Percentiles rank a stretch among this genome's conserved stretches.
phyloP scores from a whole-genome alignment of 495 filamentous ascomycete species.

The Hypomontagnella submonticulosa region DNA sequence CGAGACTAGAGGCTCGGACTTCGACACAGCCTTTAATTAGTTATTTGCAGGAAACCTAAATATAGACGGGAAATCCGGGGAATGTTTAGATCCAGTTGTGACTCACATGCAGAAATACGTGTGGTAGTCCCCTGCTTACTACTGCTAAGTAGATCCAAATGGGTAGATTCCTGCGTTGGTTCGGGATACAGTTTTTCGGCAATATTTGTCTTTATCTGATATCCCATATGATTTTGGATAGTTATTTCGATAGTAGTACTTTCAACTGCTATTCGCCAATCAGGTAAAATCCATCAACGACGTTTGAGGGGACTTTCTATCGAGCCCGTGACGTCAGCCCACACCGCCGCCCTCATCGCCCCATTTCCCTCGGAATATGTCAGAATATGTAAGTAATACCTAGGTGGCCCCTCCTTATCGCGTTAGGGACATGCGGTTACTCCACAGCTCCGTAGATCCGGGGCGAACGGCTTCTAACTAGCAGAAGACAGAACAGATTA shows the following conservation, averaged over 20 bases:
- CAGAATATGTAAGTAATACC: no score
- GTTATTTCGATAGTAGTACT: not conserved
- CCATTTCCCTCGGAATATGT: not conserved
- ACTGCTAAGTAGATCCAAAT: not conserved
- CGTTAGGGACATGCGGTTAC: not conserved
- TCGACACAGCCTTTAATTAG: not conserved
- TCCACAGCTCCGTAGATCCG: conserved; percentile 32
- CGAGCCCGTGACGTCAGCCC: conserved; percentile 31
- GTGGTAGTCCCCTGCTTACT: not conserved
- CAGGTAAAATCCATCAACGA: not conserved
- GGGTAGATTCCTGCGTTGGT: not conserved
- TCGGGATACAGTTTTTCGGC: conserved; percentile 5
- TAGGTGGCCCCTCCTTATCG: no score
- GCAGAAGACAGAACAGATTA: conserved; percentile 5
- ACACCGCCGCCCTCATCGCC: conserved; percentile 25
- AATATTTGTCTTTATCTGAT: not conserved
- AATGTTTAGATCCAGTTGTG: not conserved
- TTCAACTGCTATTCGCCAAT: conserved; percentile 8
- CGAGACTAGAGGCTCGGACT: not conserved
- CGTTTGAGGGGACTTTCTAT: not conserved
- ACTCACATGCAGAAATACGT: conserved; percentile 19
- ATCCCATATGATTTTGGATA: not conserved
- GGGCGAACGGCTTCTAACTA: conserved; percentile 18
- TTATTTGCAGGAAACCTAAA: not conserved
- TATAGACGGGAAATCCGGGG: not conserved